A percentile compares a stretch with the other conserved stretches of the same genome.
Evolutionary conservation across 805 yeast species (phyloP).

Genomic region (Candida berthetii): DNA sequence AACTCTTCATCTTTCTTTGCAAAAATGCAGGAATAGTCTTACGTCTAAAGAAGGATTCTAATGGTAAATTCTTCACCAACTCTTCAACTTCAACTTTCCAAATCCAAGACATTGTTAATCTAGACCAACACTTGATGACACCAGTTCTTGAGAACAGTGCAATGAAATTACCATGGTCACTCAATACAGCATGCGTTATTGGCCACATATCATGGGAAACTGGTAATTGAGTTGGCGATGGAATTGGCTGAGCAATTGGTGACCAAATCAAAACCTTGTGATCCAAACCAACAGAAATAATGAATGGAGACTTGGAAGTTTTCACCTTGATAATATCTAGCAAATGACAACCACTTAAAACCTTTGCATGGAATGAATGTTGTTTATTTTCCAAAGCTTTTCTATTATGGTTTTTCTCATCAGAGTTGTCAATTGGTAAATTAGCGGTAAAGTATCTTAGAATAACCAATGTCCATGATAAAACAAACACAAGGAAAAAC

Average conservation of each 20-base stretch:
- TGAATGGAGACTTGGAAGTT: slow-evolving; percentile 56
- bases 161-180: slow-evolving; percentile 53
- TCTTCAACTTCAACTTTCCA: slow-evolving; percentile 42
- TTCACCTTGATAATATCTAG: slow-evolving; percentile 57
- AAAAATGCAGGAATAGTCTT: slow-evolving; percentile 41
- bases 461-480: slow-evolving; percentile 40
- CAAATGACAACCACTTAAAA: slow-evolving; percentile 44
- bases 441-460: slow-evolving; percentile 31
- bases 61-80: slow-evolving; percentile 29
- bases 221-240: slow-evolving; percentile 38
- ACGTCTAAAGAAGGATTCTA: slow-evolving; percentile 57
- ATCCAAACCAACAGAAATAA: slow-evolving; percentile 69
- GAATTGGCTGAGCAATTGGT: slow-evolving; percentile 45
- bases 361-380: slow-evolving; percentile 28
- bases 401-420: slow-evolving; percentile 12
- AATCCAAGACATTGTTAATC: slow-evolving; percentile 45
- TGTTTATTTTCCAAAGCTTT: slow-evolving; percentile 9
- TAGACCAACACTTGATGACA: slow-evolving; percentile 53
- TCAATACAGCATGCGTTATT: slow-evolving; percentile 45
- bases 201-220: slow-evolving; percentile 50
- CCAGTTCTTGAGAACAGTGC: slow-evolving; percentile 50
- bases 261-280: slow-evolving; percentile 72
- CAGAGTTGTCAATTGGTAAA: slow-evolving; percentile 6
- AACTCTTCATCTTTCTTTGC: slow-evolving; percentile 23
- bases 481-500: slow-evolving; percentile 42